Percentiles rank a stretch among this genome's conserved stretches.
phyloP scores from a whole-genome alignment of 1,139 yeast genomes.

The Yamadazyma siamensis region DNA sequence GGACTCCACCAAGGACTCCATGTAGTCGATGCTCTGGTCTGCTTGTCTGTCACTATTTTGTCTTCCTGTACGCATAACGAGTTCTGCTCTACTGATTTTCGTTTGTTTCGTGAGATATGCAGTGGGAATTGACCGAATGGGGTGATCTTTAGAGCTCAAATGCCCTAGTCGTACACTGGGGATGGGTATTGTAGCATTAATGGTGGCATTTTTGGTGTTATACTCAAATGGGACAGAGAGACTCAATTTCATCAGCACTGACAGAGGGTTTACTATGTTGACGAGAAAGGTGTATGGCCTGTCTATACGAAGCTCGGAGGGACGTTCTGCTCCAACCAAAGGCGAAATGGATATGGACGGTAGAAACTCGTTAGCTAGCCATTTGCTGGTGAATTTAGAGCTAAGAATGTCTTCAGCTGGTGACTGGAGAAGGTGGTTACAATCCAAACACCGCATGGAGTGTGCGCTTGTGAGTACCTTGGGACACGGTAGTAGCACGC shows the following conservation, averaged over 20 bases:
- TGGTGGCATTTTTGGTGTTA: slow-evolving; percentile 1
- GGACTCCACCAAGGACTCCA: slow-evolving; percentile 19
- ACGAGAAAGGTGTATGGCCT: slow-evolving; percentile 19
- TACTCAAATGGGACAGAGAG: slow-evolving; percentile 13
- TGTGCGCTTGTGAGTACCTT: slow-evolving; percentile 23
- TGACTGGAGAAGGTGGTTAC: slow-evolving; percentile 23
- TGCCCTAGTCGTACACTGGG: slow-evolving; percentile 19
- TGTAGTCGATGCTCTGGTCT: slow-evolving; percentile 18
- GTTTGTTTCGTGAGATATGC: slow-evolving; percentile 28
- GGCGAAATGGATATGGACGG: slow-evolving; percentile 22
- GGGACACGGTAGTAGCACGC: not conserved
- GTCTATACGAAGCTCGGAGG: slow-evolving; percentile 10
- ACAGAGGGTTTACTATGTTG: slow-evolving; percentile 30
- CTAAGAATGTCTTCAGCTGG: slow-evolving; percentile 28
- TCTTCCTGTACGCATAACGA: slow-evolving; percentile 25
- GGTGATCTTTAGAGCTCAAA: slow-evolving; percentile 10
- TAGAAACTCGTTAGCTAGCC: slow-evolving; percentile 33
- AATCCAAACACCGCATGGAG: slow-evolving; percentile 25
- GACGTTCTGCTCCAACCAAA: slow-evolving; percentile 6
- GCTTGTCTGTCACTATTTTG: slow-evolving; percentile 7
- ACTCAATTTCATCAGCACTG: slow-evolving; percentile 11
- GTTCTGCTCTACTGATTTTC: slow-evolving; percentile 29
- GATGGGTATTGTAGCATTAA: slow-evolving; percentile 24
- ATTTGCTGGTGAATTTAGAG: slow-evolving; percentile 27
- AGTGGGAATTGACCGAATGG: slow-evolving; percentile 26